Conservation (phyloP, 805 yeast species). For the Wickerhamomyces canadensis region DNA sequence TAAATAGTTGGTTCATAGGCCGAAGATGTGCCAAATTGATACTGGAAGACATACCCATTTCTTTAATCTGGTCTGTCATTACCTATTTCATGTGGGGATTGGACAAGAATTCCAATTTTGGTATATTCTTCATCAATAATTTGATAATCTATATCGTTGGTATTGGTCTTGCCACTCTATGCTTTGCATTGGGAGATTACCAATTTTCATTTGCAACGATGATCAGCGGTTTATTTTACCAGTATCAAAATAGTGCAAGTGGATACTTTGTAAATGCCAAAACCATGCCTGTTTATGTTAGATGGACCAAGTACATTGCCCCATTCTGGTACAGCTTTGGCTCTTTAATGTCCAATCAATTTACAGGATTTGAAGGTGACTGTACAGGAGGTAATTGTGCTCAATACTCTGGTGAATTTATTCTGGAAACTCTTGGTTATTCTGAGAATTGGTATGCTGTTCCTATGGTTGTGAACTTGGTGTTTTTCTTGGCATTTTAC, state of each 20-base stretch:
- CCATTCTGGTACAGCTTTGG: conserved; percentile 76
- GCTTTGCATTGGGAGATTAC: conserved; percentile 16
- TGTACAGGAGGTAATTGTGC: conserved; percentile 40
- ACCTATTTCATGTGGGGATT: conserved; percentile 79
- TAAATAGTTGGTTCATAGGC: conserved; percentile 20
- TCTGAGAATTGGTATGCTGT: conserved; percentile 57
- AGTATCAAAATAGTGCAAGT: conserved; percentile 66
- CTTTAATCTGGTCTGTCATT: conserved; percentile 51
- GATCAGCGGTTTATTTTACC: conserved; percentile 17
- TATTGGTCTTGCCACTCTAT: conserved; percentile 46
- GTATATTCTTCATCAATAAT: conserved; percentile 53
- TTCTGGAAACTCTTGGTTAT: conserved; percentile 53
- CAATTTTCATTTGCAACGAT: conserved; percentile 17
- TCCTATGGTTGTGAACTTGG: conserved; percentile 56
- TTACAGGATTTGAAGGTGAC: conserved; percentile 52
- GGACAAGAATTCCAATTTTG: conserved; percentile 44
- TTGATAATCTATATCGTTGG: conserved; percentile 53
- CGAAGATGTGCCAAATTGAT: conserved; percentile 60
- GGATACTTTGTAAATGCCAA: conserved; percentile 74
- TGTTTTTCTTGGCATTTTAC: conserved; percentile 54
- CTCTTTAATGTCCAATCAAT: conserved; percentile 55
- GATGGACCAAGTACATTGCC: conserved; percentile 74
- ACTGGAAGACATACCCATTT: conserved; percentile 63
- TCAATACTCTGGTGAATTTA: conserved; percentile 50
- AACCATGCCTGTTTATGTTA: conserved; percentile 73